A percentile compares a stretch with the other conserved stretches of the same genome.
Conservation (phyloP, 2,329 filamentous ascomycete genomes). For the Fusarium incarnatum region DNA sequence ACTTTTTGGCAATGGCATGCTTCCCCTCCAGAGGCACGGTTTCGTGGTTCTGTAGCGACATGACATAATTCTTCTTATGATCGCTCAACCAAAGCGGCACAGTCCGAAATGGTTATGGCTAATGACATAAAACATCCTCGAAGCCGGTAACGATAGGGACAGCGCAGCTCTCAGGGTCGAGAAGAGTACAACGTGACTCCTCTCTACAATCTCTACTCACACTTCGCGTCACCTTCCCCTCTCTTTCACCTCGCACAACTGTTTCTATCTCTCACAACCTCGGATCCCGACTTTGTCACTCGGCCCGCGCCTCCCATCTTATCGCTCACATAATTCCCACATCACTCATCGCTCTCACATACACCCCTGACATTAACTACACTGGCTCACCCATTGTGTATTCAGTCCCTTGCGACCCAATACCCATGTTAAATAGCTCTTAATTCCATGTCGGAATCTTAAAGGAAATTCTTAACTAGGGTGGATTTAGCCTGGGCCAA, state of each 20-base stretch:
- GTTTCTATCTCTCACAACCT: conserved; percentile 39
- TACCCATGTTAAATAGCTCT: conserved; percentile 30
- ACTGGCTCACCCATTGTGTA: conserved; percentile 36
- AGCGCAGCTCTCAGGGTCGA: conserved; percentile 39
- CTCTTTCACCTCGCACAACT: conserved; percentile 42
- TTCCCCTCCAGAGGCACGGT: conserved; percentile 32
- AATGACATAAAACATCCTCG: conserved; percentile 40
- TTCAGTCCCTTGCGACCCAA: conserved; percentile 32
- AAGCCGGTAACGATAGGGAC: conserved; percentile 40
- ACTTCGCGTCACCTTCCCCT: conserved; percentile 42
- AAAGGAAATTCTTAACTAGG: conserved; percentile 37
- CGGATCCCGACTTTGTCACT: conserved; percentile 36
- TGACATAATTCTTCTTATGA: conserved; percentile 40
- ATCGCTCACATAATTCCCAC: conserved; percentile 46
- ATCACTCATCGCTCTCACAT: conserved; percentile 46
- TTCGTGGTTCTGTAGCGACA: conserved; percentile 34
- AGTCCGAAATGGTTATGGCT: conserved; percentile 42
- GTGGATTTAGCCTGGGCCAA: conserved; percentile 44
- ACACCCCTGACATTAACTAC: conserved; percentile 42
- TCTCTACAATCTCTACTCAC: conserved; percentile 46
- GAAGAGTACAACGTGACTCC: conserved; percentile 48
- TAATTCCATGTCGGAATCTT: conserved; percentile 34
- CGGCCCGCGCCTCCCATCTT: conserved; percentile 40
- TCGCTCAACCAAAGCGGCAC: conserved; percentile 37
- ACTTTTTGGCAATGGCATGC: conserved; percentile 30